phyloP scores from a whole-genome alignment of 164 flowering plant genomes.

The Stephania cephalantha region DNA sequence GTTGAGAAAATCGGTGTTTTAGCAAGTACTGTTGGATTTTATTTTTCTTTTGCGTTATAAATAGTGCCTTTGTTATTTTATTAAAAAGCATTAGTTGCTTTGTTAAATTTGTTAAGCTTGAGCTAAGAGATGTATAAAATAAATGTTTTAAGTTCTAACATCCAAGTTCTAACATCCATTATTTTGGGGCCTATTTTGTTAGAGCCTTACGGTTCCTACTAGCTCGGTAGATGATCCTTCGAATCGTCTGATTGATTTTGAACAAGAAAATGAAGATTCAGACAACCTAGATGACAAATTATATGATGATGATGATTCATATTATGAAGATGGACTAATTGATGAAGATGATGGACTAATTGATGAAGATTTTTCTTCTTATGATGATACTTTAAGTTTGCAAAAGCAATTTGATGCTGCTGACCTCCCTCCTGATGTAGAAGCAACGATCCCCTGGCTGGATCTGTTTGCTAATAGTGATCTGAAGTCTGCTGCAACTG shows the following conservation, averaged over 20 bases:
- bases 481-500: constrained; percentile 2
- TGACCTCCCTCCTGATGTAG: constrained; percentile 21
- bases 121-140: neutral
- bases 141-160: neutral
- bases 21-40: neutral
- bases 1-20: neutral
- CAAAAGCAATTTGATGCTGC: constrained; percentile 22
- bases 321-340: neutral
- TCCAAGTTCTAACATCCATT: neutral
- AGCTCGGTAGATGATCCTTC: neutral
- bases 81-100: neutral
- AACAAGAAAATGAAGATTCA: neutral
- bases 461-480: constrained; percentile 4
- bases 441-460: constrained; percentile 19
- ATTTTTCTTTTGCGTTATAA: neutral
- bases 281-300: constrained; percentile 1
- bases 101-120: neutral
- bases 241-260: neutral
- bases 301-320: constrained; percentile 1
- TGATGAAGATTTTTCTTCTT: constrained; percentile 4
- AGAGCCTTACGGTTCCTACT: constrained; percentile 4
- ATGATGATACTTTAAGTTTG: constrained; percentile 15
- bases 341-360: neutral
- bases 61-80: neutral
- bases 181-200: constrained; percentile 12